These are phyloP conservation scores for Stagonosporopsis chrysanthemi DNA, from an alignment of 2,329 filamentous ascomycete genomes.

Conservation along the genomic window DNA sequence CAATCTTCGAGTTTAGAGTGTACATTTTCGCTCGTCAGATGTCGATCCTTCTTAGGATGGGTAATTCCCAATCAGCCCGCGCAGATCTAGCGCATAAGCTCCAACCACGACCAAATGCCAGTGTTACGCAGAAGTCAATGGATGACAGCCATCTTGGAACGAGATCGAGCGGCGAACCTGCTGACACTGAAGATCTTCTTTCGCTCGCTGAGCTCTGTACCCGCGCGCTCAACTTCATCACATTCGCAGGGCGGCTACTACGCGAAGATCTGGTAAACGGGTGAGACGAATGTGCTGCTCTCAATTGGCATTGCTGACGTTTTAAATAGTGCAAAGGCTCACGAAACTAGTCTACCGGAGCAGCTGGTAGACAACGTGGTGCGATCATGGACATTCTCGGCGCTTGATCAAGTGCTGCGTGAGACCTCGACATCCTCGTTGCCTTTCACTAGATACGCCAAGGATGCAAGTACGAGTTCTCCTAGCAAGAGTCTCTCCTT, in stretches of 20 bases:
- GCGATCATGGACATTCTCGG: conserved; percentile 78
- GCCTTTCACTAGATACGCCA: conserved; percentile 62
- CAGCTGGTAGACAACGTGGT: conserved; percentile 76
- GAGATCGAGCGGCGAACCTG: conserved; percentile 37
- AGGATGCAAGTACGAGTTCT: conserved; percentile 37
- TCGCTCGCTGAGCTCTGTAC: conserved; percentile 88
- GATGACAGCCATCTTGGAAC: conserved; percentile 44
- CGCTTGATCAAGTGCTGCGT: conserved; percentile 77
- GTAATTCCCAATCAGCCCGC: conserved; percentile 64
- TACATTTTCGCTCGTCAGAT: conserved; percentile 94
- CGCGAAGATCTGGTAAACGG: conserved; percentile 77
- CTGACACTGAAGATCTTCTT: conserved; percentile 75
- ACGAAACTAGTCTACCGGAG: conserved; percentile 43
- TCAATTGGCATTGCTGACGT: conserved; percentile 24
- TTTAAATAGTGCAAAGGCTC: conserved; percentile 40
- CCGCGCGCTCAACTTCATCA: conserved; percentile 83
- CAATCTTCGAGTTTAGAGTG: conserved; percentile 91
- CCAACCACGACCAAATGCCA: conserved; percentile 37
- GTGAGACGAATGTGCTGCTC: conserved; percentile 40
- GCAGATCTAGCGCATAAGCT: conserved; percentile 51
- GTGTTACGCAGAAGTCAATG: conserved; percentile 35
- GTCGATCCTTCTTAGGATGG: conserved; percentile 79
- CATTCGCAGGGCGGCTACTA: conserved; percentile 79
- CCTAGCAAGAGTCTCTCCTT: conserved; percentile 61
- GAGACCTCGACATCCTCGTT: conserved; percentile 75